phyloP scores from a whole-genome alignment of 1,284 basidiomycete genomes.

The Athelia sp. region DNA sequence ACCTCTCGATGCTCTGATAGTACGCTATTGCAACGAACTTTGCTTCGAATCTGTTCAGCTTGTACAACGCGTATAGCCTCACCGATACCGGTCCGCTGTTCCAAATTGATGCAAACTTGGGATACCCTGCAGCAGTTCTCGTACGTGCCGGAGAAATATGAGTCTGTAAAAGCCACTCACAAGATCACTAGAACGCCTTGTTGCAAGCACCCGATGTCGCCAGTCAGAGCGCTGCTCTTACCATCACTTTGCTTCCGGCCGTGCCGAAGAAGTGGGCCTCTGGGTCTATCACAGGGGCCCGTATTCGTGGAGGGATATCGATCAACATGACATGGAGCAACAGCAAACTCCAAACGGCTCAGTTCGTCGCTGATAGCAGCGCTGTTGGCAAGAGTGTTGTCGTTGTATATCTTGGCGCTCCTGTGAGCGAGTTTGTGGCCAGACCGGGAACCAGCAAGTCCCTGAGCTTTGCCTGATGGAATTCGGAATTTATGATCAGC shows the following conservation, averaged over 20 bases:
- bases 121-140: constrained; percentile 60
- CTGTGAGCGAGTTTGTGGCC: constrained; percentile 36
- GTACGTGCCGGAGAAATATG: constrained; percentile 28
- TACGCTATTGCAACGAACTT: constrained; percentile 59
- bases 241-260: constrained; percentile 58
- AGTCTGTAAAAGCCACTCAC: constrained; percentile 5
- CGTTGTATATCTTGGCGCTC: constrained; percentile 41
- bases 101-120: constrained; percentile 76
- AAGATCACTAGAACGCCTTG: constrained; percentile 51
- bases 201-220: constrained; percentile 65
- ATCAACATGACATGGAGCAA: constrained; percentile 50
- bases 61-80: constrained; percentile 57
- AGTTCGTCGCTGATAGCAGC: constrained; percentile 29
- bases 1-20: constrained; percentile 30
- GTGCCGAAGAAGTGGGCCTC: constrained; percentile 56
- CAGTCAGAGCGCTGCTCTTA: constrained; percentile 39
- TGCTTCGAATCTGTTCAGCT: constrained; percentile 58
- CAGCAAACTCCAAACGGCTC: constrained; percentile 35
- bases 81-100: constrained; percentile 53
- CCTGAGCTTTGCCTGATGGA: constrained; percentile 13
- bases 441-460: constrained; percentile 27
- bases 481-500: too few relatives aligned
- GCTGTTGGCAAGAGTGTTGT: constrained; percentile 29
- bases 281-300: constrained; percentile 53
- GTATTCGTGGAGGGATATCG: constrained; percentile 57